phyloP scores from a whole-genome alignment of 345 rosid genomes.

The Hibiscus mutabilis region DNA sequence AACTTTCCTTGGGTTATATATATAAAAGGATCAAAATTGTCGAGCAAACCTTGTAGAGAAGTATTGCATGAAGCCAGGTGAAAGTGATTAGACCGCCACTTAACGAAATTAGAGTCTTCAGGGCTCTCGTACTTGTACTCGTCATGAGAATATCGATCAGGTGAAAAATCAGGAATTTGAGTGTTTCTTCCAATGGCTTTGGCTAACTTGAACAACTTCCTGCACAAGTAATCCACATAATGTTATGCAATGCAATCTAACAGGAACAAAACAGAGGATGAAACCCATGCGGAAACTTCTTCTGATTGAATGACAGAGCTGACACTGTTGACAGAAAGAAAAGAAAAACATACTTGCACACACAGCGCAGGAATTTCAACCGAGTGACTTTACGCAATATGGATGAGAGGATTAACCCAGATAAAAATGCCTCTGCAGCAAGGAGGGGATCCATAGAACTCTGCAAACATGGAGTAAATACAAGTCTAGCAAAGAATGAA shows the following conservation, averaged over 20 bases:
- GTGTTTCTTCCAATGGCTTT: constrained; percentile 26
- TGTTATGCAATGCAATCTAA: constrained; percentile 1
- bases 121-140: constrained; percentile 30
- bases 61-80: constrained; percentile 27
- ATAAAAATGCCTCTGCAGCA: constrained; percentile 52
- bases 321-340: not conserved
- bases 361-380: constrained; percentile 38
- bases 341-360: constrained; percentile 41
- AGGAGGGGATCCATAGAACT: constrained; percentile 80
- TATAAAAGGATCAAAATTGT: not conserved
- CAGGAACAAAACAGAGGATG: not conserved
- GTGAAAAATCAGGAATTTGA: constrained; percentile 36
- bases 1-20: not conserved
- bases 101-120: constrained; percentile 20
- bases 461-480: constrained; percentile 33
- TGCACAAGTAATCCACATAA: constrained; percentile 28
- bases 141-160: constrained; percentile 29
- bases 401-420: constrained; percentile 39
- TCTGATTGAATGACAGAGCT: not conserved
- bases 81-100: constrained; percentile 16
- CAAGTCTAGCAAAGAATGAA: constrained; percentile 5
- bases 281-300: not conserved
- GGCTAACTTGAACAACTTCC: constrained; percentile 43
- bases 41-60: constrained; percentile 33
- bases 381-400: constrained; percentile 35